phyloP scores from a whole-genome alignment of 2,329 filamentous ascomycete genomes.

The Aspergillus texensis region DNA sequence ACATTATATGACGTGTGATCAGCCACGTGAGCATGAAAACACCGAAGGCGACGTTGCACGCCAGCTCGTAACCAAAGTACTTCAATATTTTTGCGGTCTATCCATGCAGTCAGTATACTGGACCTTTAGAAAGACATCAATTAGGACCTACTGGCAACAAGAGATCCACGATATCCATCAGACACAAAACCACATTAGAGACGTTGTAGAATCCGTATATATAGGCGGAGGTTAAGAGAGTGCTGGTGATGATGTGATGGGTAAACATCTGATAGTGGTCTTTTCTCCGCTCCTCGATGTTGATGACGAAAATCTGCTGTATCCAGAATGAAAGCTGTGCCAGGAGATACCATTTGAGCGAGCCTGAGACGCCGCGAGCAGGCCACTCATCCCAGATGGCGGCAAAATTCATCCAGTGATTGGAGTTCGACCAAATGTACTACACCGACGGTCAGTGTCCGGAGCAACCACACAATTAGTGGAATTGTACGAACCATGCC shows the following conservation, averaged over 20 bases:
- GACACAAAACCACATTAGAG: constrained; percentile 81
- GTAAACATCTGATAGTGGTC: constrained; percentile 96
- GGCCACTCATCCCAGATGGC: constrained; percentile 88
- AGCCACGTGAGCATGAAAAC: constrained; percentile 88
- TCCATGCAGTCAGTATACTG: not conserved
- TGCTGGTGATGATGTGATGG: constrained; percentile 88
- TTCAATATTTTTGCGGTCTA: constrained; percentile 91
- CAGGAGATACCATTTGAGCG: constrained; percentile 87
- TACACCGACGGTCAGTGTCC: constrained; percentile 37
- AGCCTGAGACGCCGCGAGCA: constrained; percentile 69
- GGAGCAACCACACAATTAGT: not conserved
- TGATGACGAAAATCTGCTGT: constrained; percentile 90
- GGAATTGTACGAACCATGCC: constrained; percentile 69
- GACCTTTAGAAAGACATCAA: not conserved
- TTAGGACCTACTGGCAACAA: constrained; percentile 71
- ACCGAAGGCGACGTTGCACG: constrained; percentile 82
- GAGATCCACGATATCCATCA: constrained; percentile 93
- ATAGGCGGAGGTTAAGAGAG: constrained; percentile 79
- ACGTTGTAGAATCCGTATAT: constrained; percentile 84
- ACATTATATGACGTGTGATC: constrained; percentile 77
- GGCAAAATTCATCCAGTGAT: constrained; percentile 75
- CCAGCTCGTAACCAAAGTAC: constrained; percentile 74
- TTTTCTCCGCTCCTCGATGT: constrained; percentile 92
- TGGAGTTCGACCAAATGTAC: constrained; percentile 79
- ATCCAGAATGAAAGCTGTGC: constrained; percentile 91